A percentile compares a stretch with the other conserved stretches of the same genome.
Evolutionary conservation across 257 asterid species (phyloP).

Genomic region (Voacanga thouarsii): DNA sequence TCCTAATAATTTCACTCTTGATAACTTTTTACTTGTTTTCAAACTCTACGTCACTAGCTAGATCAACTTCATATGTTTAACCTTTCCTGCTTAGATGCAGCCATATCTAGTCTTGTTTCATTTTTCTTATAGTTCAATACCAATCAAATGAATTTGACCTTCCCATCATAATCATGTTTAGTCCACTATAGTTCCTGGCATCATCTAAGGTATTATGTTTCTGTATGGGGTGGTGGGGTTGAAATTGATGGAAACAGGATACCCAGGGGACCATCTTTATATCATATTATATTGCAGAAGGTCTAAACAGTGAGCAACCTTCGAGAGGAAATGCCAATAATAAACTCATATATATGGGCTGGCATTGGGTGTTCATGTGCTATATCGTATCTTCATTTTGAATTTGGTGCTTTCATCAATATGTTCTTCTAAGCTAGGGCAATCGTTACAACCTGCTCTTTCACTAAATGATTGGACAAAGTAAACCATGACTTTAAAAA

Average conservation of each 20-base stretch:
- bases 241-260: slow-evolving; percentile 4
- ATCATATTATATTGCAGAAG: neutral
- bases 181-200: neutral
- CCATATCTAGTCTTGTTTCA: neutral
- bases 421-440: neutral
- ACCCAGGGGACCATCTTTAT: neutral
- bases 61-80: neutral
- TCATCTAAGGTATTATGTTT: neutral
- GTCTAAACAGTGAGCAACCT: neutral
- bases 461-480: neutral
- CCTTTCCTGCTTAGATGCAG: neutral
- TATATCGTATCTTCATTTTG: neutral
- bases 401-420: slow-evolving; percentile 4
- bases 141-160: neutral
- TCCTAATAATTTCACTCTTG: too few species aligned
- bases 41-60: neutral
- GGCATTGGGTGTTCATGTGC: slow-evolving; percentile 8
- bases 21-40: neutral
- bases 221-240: slow-evolving; percentile 7
- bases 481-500: neutral
- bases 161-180: neutral
- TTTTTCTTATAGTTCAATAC: neutral
- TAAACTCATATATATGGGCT: neutral
- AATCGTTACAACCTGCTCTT: neutral
- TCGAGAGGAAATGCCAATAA: neutral